phyloP scores from a whole-genome alignment of 306 rosid genomes.

The Carpinus viminea region DNA sequence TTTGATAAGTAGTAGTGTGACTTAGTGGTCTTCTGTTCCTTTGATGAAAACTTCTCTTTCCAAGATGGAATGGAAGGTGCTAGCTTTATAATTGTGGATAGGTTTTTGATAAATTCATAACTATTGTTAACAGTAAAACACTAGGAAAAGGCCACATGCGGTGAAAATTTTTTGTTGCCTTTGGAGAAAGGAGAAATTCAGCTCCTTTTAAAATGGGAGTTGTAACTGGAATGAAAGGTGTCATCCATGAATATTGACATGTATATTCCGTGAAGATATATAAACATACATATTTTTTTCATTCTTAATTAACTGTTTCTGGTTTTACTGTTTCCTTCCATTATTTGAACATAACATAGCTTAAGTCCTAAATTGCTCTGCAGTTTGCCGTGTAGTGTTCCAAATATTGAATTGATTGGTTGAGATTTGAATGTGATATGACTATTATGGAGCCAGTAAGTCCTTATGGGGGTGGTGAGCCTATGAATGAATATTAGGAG shows the following conservation, averaged over 20 bases:
- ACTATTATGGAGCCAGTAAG: not conserved
- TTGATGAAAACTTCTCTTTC: not conserved
- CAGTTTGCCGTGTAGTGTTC: not conserved
- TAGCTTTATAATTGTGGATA: not conserved
- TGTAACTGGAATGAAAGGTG: conserved; percentile 4
- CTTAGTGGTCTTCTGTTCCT: not conserved
- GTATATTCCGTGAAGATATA: not conserved
- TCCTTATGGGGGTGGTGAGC: no score
- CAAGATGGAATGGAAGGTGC: not conserved
- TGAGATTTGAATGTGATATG: not conserved
- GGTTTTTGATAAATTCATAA: not conserved
- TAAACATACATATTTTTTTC: no score
- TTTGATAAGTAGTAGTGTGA: no score
- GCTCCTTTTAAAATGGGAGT: not conserved
- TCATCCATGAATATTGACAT: conserved; percentile 19
- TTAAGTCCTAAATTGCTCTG: not conserved
- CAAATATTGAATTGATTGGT: not conserved
- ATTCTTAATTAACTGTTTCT: not conserved
- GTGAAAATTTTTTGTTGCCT: not conserved
- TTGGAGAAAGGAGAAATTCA: not conserved
- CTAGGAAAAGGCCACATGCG: not conserved
- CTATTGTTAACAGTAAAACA: not conserved
- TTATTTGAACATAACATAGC: not conserved
- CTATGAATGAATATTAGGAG: no score
- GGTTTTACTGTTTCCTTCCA: no score